These are phyloP conservation scores for Globisporangium cystogenes DNA, from an alignment of 352 stramenopile genomes.

Conservation along the genomic window DNA sequence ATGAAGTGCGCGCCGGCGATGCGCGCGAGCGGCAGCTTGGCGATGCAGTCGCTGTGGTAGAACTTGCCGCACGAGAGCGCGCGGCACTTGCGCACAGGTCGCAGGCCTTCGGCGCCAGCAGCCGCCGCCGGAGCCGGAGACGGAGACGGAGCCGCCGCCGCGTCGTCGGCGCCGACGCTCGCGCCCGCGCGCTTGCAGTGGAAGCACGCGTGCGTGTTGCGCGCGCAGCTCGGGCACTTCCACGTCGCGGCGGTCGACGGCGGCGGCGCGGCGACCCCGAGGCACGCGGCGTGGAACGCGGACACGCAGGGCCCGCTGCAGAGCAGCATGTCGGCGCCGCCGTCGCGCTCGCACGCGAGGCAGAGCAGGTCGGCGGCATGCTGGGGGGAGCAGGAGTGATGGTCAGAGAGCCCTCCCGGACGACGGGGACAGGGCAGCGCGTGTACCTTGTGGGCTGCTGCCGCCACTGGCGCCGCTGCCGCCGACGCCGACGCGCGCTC, in stretches of 20 bases:
- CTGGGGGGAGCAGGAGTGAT: not conserved
- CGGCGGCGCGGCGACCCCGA: constrained; percentile 10
- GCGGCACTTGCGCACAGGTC: constrained; percentile 65
- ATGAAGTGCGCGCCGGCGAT: constrained; percentile 82
- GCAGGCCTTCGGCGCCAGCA: constrained; percentile 5
- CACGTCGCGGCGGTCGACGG: constrained; percentile 16
- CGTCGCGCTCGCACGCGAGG: constrained; percentile 59
- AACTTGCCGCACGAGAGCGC: constrained; percentile 82
- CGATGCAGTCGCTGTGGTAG: constrained; percentile 80
- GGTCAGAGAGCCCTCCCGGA: not conserved
- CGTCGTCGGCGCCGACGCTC: constrained; percentile 15
- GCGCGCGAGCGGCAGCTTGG: constrained; percentile 64
- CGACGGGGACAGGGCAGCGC: not conserved
- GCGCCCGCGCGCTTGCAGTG: constrained; percentile 63
- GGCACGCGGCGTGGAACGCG: constrained; percentile 58
- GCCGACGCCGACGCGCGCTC: not conserved
- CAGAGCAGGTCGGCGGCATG: constrained; percentile 64
- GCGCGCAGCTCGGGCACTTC: constrained; percentile 55
- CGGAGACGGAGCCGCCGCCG: too few species aligned
- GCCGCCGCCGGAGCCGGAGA: too few species aligned
- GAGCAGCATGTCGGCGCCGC: constrained; percentile 38
- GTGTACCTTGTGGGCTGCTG: not conserved
- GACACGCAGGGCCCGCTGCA: constrained; percentile 71
- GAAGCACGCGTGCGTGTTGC: constrained; percentile 68
- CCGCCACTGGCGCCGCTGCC: not conserved